Percentiles rank a stretch among this genome's conserved stretches.
These are phyloP conservation scores for Suaeda aralocaspica DNA, from an alignment of 148 eudicot genomes.

Conservation along the genomic window DNA sequence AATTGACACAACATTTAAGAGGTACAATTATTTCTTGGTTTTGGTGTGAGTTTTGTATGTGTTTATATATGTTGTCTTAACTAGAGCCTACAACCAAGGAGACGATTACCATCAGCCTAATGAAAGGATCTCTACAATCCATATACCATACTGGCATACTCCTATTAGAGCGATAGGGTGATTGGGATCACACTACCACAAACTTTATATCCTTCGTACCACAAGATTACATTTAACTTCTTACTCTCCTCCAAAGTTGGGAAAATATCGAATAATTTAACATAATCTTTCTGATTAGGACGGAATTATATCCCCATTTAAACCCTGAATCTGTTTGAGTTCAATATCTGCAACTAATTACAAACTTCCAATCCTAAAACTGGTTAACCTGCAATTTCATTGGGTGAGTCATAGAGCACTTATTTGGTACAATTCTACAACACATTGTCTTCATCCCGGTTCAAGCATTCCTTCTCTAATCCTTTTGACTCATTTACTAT, in stretches of 20 bases:
- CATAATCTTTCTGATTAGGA: neutral
- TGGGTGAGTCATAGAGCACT: constrained; percentile 50
- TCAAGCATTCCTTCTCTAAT: constrained; percentile 19
- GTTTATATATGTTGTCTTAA: neutral
- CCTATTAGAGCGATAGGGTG: neutral
- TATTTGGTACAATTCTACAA: constrained; percentile 19
- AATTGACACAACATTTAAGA: neutral
- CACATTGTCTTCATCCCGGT: constrained; percentile 13
- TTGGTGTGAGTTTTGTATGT: neutral
- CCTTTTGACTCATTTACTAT: constrained; percentile 10
- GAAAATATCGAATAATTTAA: neutral
- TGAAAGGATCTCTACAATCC: neutral
- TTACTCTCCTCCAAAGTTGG: neutral
- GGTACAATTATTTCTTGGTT: constrained; percentile 6
- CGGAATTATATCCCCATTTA: no score
- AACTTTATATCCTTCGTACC: no score
- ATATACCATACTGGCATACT: neutral
- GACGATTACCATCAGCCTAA: neutral
- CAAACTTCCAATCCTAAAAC: neutral
- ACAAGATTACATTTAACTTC: neutral
- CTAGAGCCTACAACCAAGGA: neutral
- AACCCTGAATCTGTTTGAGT: no score
- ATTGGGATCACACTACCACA: no score
- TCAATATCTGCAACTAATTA: neutral
- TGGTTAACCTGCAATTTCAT: neutral